Evolutionary conservation across 495 filamentous ascomycete genomes (phyloP).

Genomic region (Recurvomyces mirabilis): DNA sequence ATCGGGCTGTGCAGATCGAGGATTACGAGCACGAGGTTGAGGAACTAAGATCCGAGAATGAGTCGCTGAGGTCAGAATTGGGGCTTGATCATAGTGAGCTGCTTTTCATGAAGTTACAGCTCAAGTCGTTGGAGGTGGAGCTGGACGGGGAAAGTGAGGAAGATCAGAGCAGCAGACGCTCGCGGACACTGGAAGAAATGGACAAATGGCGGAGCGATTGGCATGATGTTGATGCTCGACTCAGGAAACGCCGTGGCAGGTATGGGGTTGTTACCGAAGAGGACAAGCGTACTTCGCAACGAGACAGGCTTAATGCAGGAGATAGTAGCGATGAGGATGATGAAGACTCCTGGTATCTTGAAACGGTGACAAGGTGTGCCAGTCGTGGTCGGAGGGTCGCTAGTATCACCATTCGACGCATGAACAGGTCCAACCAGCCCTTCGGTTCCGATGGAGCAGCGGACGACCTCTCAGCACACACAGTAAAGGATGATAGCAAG

Average conservation of each 20-base stretch:
- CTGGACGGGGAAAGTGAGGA: neutral
- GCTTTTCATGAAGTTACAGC: constrained; percentile 24
- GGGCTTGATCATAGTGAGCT: constrained; percentile 24
- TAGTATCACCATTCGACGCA: constrained; percentile 5
- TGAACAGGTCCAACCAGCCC: neutral
- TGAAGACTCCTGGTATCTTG: neutral
- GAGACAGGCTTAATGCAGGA: neutral
- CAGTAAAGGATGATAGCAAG: neutral
- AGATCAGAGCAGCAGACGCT: neutral
- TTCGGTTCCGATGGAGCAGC: neutral
- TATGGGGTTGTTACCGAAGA: constrained; percentile 1
- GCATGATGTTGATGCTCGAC: constrained; percentile 9
- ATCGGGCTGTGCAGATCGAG: constrained; percentile 10
- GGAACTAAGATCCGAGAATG: constrained; percentile 17
- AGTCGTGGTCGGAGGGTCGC: constrained; percentile 2
- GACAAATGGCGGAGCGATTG: constrained; percentile 17
- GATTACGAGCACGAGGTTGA: constrained; percentile 6
- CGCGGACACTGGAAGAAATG: constrained; percentile 3
- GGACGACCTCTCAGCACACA: neutral
- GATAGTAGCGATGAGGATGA: neutral
- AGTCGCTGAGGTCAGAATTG: constrained; percentile 16
- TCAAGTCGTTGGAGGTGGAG: constrained; percentile 21
- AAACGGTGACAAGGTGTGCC: constrained; percentile 5
- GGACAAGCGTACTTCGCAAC: too few relatives aligned
- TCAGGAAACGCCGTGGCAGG: constrained; percentile 2